phyloP scores from a whole-genome alignment of 305 asterid species.

The Fraxinus dipetala region DNA sequence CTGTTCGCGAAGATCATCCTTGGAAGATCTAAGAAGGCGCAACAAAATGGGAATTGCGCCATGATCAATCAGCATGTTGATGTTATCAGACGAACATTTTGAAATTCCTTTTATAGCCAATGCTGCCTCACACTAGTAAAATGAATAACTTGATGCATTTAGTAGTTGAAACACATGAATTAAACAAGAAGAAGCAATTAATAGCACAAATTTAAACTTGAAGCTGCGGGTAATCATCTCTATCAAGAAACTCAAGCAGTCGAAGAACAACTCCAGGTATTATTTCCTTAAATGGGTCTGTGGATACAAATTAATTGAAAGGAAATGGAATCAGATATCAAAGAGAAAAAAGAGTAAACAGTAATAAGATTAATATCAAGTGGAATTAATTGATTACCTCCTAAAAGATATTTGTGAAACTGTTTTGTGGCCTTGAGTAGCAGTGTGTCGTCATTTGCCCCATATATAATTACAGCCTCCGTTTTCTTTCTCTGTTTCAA shows the following conservation, averaged over 20 bases:
- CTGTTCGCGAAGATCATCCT: neutral
- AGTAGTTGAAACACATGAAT: neutral
- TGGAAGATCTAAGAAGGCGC: neutral
- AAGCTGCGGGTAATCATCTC: neutral
- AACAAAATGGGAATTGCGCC: neutral
- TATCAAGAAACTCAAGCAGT: neutral
- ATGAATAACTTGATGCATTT: no score
- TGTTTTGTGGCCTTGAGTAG: neutral
- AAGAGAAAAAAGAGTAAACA: neutral
- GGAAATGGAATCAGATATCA: neutral
- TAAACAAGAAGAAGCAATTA: neutral
- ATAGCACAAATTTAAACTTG: constrained; percentile 22
- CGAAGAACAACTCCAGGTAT: constrained; percentile 42
- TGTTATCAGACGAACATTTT: neutral
- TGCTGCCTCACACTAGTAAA: neutral
- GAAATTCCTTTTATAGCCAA: neutral
- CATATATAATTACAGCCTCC: neutral
- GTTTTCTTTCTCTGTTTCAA: neutral
- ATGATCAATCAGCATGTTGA: neutral
- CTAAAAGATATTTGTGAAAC: neutral
- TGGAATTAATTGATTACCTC: neutral
- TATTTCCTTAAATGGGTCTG: constrained; percentile 49
- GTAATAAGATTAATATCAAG: neutral
- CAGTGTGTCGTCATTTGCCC: neutral
- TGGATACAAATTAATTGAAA: neutral